Percentiles rank a stretch among this genome's conserved stretches.
Evolutionary conservation across 1,284 basidiomycete genomes (phyloP).

Genomic region (Anthracocystis walkeri): DNA sequence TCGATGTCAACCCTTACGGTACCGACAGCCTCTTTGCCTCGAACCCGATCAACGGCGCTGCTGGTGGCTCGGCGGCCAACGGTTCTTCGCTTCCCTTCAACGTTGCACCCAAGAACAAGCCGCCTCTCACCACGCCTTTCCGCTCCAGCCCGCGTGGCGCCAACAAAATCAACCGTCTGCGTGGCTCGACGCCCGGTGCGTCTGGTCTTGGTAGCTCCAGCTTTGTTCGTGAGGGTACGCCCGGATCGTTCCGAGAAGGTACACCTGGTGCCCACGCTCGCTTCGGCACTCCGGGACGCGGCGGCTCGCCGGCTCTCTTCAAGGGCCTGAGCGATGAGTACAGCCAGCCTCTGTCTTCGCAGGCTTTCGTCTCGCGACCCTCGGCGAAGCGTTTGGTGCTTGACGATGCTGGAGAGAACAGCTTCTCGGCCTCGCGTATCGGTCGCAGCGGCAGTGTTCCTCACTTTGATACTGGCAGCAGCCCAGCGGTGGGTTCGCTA

Average conservation of each 20-base stretch:
- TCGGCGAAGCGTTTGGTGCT: constrained; percentile 95
- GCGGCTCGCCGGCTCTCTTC: constrained; percentile 66
- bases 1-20: constrained; percentile 88
- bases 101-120: constrained; percentile 70
- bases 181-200: constrained; percentile 62
- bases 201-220: constrained; percentile 48
- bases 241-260: constrained; percentile 63
- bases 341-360: constrained; percentile 65
- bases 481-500: constrained; percentile 42
- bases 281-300: constrained; percentile 46
- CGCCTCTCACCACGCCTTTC: constrained; percentile 72
- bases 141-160: constrained; percentile 65
- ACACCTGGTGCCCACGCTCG: constrained; percentile 54
- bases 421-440: constrained; percentile 43
- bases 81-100: constrained; percentile 65
- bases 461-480: constrained; percentile 39
- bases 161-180: constrained; percentile 64
- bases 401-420: constrained; percentile 71
- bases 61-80: constrained; percentile 52
- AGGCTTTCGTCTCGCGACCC: constrained; percentile 78
- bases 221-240: constrained; percentile 53
- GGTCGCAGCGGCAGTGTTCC: constrained; percentile 51
- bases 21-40: constrained; percentile 75
- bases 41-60: constrained; percentile 45
- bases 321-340: constrained; percentile 75